Base-by-base conservation (phyloP, 805 yeast genomes). In the Ogataea ramenticola region DNA sequence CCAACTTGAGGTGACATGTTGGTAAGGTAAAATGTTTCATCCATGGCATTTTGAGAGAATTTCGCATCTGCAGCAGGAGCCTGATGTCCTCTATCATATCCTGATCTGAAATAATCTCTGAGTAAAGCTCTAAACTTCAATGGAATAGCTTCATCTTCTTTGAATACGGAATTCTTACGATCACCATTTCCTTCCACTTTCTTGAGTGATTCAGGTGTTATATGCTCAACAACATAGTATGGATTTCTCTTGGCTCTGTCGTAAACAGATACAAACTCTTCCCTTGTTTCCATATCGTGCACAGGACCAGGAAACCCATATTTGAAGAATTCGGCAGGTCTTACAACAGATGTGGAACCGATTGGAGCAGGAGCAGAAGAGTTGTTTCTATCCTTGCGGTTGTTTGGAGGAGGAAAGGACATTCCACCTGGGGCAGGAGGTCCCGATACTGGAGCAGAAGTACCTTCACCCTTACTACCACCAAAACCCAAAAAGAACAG, bases 1-100 rank as follows among this genome's bases (percentile, higher is more conserved):
- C 99, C 99, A 3, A 93, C 96, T 62, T 93, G 99, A 1, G 99
- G 99, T 8, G 95, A 78, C 74, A 93, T 91, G 64, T 93, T 93
- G 6, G 96, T 82, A 54, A 93, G 68, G 50, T 70, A 78, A 57
- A 93, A 93, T 0, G 99, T 93, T 61, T 91, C 96, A 64, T 93
- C 83, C 98, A 93, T 91, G 17, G 97, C 97, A 17, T 61, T 53
- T 64, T 93, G 99, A 29, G 80, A 79, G 66, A 79, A 93, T 60
- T 87, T 89, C 22, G 98, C 97, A 62, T 93, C 86, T 0, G 98
- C 98, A 5, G 99, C 99, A 3, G 99, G 97, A 0, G 96, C 97
- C 55, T 86, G 88, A 64, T 93, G 99, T 6, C 99, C 99, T 51
- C 98, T 70, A 62, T 93, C 99, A 64, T 87, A 93, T 1, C 99